A percentile compares a stretch with the other conserved stretches of the same genome.
These are phyloP conservation scores for Gorgonomyces haynaldii DNA, from an alignment of 192 early-diverging fungal genomes.

Conservation along the genomic window DNA sequence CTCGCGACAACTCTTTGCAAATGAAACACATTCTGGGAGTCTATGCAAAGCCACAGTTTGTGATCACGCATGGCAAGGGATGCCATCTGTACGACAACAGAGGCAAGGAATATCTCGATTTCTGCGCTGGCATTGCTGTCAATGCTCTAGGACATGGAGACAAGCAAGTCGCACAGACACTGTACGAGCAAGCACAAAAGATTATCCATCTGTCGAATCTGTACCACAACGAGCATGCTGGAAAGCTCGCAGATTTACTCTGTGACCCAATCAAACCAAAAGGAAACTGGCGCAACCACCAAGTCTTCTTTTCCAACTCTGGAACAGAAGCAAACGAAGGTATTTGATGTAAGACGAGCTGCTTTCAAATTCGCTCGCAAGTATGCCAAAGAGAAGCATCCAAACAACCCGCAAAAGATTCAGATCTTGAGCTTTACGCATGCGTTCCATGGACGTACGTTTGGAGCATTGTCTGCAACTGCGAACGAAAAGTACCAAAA, in stretches of 20 bases:
- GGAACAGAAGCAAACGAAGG: conserved; percentile 99
- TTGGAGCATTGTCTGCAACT: conserved; percentile 94
- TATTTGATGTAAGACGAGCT: conserved; percentile 18
- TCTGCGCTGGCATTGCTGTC: conserved; percentile 91
- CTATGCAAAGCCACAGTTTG: conserved; percentile 31
- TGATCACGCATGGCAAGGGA: conserved; percentile 72
- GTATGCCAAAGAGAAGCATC: conserved; percentile 52
- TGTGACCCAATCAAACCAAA: conserved; percentile 47
- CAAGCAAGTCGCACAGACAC: conserved; percentile 51
- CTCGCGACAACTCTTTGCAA: too few relatives aligned
- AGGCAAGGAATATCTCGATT: conserved; percentile 75
- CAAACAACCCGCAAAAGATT: conserved; percentile 46
- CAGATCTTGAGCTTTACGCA: conserved; percentile 76
- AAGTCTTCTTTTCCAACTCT: conserved; percentile 91
- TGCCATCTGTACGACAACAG: conserved; percentile 64
- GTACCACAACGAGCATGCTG: conserved; percentile 84
- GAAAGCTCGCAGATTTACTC: conserved; percentile 60
- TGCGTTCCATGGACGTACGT: conserved; percentile 92
- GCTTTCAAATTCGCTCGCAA: conserved; percentile 94
- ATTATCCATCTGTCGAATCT: conserved; percentile 85
- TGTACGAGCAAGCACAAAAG: conserved; percentile 72
- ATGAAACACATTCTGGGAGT: too few relatives aligned
- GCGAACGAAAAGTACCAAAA: conserved; percentile 86
- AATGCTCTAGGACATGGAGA: conserved; percentile 85
- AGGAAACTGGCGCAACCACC: conserved; percentile 23